Base-by-base conservation (phyloP, 148 eudicot genomes). In the Heliosperma pusillum region DNA sequence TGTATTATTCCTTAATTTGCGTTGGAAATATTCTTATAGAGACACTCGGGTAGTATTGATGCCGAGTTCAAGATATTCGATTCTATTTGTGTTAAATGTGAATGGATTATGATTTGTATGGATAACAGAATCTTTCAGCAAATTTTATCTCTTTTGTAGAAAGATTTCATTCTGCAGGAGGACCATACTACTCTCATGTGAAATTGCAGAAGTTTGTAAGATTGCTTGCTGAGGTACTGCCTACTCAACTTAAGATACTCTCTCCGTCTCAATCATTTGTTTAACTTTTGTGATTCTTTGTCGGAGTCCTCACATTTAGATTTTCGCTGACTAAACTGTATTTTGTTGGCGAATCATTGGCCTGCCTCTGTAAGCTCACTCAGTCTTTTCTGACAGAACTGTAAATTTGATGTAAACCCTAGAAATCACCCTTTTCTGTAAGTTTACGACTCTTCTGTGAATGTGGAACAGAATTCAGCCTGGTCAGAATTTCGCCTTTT, bases 51-150 rank as follows among this genome's bases (percentile, higher is more conserved):
- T 24, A 50, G 20, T 47, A 60, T 25, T 70, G 60, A 52, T 26
- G 59, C 52, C 73, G 22, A 26, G 59, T 25, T 70, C 36, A 16
- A 25, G 20, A 8, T 27, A 50, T 47, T 68, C 52, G 59, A 52
- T 26, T 52, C 73, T 52, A 17, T 70, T 52, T 33, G 60, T 70
- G 73, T 26, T 70, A 52, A 33, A 52, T 70, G 40, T 70, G 60
- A 52, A 50, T 52, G 40, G 36, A 53, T 45, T 25, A 70, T 52
- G 60, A 70, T 58, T 16, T 53, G 59, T 50, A 70, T 70, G 73
- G 60, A 70, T 52, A 70, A 52, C 73, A 70, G 60, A 70, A 52
- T 52, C 58, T 70, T 25, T 70, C 60, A 45, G 17, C 21, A 70
- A 50, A 52, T 25, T 12, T 44, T 36, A 33, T 33, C 70, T 66